A percentile compares a stretch with the other conserved stretches of the same genome.
These are phyloP conservation scores for Physcomitrium patens DNA, from an alignment of 225 moss, liverwort and hornwort genomes.

Conservation along the genomic window DNA sequence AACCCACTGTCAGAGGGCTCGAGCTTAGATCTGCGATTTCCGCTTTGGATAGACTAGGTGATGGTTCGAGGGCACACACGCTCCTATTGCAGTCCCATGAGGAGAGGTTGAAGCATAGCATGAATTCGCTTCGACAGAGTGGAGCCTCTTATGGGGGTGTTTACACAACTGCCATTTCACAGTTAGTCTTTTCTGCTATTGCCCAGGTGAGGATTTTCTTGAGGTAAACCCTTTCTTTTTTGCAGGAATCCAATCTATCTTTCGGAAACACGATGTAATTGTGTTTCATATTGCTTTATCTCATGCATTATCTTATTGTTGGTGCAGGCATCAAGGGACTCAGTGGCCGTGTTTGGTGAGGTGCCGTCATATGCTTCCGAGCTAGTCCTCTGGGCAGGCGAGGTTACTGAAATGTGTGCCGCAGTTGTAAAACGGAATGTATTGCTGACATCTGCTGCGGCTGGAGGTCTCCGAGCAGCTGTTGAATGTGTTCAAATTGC, in stretches of 20 bases:
- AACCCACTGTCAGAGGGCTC: slow-evolving; percentile 55
- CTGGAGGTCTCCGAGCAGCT: slow-evolving; percentile 54
- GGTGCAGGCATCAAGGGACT: slow-evolving; percentile 59
- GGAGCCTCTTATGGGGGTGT: slow-evolving; percentile 56
- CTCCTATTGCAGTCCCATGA: slow-evolving; percentile 60
- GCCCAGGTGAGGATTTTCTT: slow-evolving; percentile 48
- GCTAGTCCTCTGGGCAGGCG: slow-evolving; percentile 55
- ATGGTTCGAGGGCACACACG: slow-evolving; percentile 60
- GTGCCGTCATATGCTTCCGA: slow-evolving; percentile 60
- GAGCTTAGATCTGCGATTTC: slow-evolving; percentile 60
- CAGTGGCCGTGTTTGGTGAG: slow-evolving; percentile 62
- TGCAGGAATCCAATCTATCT: too few relatives aligned
- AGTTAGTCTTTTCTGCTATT: slow-evolving; percentile 63
- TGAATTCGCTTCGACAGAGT: slow-evolving; percentile 56
- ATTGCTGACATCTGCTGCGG: slow-evolving; percentile 49
- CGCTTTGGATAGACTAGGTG: slow-evolving; percentile 51
- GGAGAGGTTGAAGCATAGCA: slow-evolving; percentile 57
- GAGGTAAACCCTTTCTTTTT: not conserved
- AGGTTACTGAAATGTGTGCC: slow-evolving; percentile 51
- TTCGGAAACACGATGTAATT: too few relatives aligned
- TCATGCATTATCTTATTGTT: slow-evolving; percentile 1
- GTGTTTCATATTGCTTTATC: not conserved
- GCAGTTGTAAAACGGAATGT: slow-evolving; percentile 51
- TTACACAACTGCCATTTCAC: slow-evolving; percentile 55
- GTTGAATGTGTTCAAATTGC: slow-evolving; percentile 64